A percentile compares a stretch with the other conserved stretches of the same genome.
phyloP scores from a whole-genome alignment of 305 asterid genomes.

The Fraxinus dipetala region DNA sequence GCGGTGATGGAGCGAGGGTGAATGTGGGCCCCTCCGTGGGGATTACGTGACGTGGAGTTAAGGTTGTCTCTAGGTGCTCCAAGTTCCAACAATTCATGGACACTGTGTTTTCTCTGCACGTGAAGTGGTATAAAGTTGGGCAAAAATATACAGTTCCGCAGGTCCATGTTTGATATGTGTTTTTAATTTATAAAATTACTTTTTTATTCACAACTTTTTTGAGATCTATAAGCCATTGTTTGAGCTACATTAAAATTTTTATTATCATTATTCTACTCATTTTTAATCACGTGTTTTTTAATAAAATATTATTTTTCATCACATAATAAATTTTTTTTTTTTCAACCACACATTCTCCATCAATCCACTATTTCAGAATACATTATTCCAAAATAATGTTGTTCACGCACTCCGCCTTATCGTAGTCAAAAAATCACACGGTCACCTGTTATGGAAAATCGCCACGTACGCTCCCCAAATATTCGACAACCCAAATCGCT shows the following conservation, averaged over 20 bases:
- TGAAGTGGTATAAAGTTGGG: background rate
- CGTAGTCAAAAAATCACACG: background rate
- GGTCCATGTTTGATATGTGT: background rate
- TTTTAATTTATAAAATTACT: background rate
- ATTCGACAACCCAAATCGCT: background rate
- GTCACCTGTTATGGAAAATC: background rate
- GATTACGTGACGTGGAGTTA: conserved; percentile 6
- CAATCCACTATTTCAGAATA: too few relatives aligned
- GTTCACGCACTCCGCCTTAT: too few relatives aligned
- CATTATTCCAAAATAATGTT: too few relatives aligned
- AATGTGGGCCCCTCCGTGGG: background rate
- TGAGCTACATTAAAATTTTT: too few relatives aligned
- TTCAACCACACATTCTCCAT: too few relatives aligned
- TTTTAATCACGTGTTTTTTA: too few relatives aligned
- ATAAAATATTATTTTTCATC: too few relatives aligned
- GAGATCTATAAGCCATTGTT: background rate
- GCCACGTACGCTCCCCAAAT: background rate
- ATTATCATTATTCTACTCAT: too few relatives aligned
- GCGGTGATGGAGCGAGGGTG: background rate
- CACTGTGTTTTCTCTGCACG: background rate
- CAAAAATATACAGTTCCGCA: background rate
- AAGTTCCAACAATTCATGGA: background rate
- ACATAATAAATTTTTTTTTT: too few relatives aligned
- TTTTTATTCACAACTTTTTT: background rate
- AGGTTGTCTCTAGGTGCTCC: conserved; percentile 10